Evolutionary conservation across 495 filamentous ascomycete genomes (phyloP).

Genomic region (Aspergillus affinis): DNA sequence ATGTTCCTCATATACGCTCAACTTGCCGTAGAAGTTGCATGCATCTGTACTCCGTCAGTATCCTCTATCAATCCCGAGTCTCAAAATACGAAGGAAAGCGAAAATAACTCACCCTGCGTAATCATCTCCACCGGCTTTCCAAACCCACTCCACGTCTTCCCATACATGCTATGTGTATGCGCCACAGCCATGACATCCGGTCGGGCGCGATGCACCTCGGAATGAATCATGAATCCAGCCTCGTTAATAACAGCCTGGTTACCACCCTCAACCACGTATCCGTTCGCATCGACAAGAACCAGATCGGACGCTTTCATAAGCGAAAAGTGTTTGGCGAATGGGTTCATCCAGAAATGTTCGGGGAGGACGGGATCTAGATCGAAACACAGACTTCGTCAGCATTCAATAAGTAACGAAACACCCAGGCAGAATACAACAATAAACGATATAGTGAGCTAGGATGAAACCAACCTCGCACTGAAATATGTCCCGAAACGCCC

Average conservation of each 20-base stretch:
- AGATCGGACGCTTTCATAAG: conserved; percentile 50
- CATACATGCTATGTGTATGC: conserved; percentile 49
- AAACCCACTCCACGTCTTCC: conserved; percentile 49
- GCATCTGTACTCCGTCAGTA: conserved; percentile 47
- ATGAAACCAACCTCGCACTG: conserved; percentile 40
- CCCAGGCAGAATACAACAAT: not conserved
- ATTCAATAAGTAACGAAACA: no score
- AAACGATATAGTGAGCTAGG: not conserved
- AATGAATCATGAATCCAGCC: conserved; percentile 69
- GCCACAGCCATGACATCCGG: conserved; percentile 52
- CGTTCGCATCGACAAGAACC: conserved; percentile 50
- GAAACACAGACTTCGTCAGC: not conserved
- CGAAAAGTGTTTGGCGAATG: conserved; percentile 59
- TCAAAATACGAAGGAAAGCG: not conserved
- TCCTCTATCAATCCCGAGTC: no score
- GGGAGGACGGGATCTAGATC: conserved; percentile 42
- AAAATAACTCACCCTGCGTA: conserved; percentile 38
- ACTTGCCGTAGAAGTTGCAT: conserved; percentile 54
- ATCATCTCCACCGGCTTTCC: conserved; percentile 50
- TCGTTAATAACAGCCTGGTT: conserved; percentile 55
- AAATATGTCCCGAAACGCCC: conserved; percentile 66
- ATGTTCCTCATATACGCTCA: conserved; percentile 54
- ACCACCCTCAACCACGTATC: conserved; percentile 54
- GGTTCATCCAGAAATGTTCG: conserved; percentile 68
- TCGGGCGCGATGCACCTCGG: conserved; percentile 49